These are phyloP conservation scores for Diversispora eburnea DNA, from an alignment of 192 early-diverging fungal species.

Conservation along the genomic window DNA sequence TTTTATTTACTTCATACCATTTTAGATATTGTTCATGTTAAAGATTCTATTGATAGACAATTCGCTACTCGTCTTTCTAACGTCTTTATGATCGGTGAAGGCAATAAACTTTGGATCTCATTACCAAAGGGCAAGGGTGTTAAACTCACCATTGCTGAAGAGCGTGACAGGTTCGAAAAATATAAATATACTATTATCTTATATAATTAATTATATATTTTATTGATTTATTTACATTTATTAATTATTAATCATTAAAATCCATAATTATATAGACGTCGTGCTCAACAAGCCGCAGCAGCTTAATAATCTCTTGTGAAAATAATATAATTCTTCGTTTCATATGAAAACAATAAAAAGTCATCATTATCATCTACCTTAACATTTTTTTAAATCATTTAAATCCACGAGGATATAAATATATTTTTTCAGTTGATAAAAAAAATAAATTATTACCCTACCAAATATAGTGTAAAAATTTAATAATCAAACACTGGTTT, in stretches of 20 bases:
- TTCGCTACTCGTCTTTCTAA: conserved; percentile 98
- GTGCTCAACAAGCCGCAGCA: background rate
- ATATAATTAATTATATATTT: background rate
- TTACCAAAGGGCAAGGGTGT: conserved; percentile 99
- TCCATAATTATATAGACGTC: background rate
- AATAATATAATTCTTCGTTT: background rate
- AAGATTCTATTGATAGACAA: conserved; percentile 90
- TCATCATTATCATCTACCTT: too few species aligned
- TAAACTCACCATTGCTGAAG: conserved; percentile 98
- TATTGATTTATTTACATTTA: background rate
- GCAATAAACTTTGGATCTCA: conserved; percentile 92
- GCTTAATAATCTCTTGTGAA: background rate
- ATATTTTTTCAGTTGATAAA: too few species aligned
- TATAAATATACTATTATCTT: background rate
- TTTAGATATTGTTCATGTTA: conserved; percentile 94
- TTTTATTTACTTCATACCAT: background rate
- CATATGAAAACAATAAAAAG: background rate
- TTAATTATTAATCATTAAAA: background rate
- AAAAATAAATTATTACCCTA: too few species aligned
- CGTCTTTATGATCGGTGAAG: conserved; percentile 82
- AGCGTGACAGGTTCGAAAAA: conserved; percentile 71
- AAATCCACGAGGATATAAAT: too few species aligned
- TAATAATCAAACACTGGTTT: too few species aligned
- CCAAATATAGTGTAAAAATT: too few species aligned
- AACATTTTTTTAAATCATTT: too few species aligned